Evolutionary conservation across 805 yeast genomes (phyloP), one percentile per base, ranked within the genome.

Genomic region (fission yeast (Schizosaccharomyces pombe)): DNA sequence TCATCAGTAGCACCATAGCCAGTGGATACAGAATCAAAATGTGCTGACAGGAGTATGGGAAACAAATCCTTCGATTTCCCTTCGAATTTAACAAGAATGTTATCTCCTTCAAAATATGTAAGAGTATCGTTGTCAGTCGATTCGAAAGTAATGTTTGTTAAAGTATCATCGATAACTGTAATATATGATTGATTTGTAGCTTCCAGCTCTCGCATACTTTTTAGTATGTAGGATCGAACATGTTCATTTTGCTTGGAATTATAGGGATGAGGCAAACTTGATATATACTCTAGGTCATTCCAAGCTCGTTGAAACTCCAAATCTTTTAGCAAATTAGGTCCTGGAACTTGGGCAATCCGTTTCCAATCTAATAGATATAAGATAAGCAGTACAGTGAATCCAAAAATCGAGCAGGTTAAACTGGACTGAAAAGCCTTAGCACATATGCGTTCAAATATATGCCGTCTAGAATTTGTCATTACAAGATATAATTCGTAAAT

Each of bases 1-100:
- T 85, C 95, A 64, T 87, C 96, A 1, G 95, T 87, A 1, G 91
- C 78, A 31, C 96, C 96, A 60, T 70, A 77, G 3, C 85, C 78
- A 2, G 93, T 77, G 22, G 95, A 93, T 5, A 86, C 95, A 5
- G 89, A 77, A 47, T 58, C 58, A 61, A 70, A 87, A 67, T 87
- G 96, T 4, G 95, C 86, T 60, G 91, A 80, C 2, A 87, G 63
- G 47, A 86, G 66, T 3, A 86, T 65, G 0, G 86, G 93, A 0
- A 82, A 80, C 53, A 82, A 66, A 0, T 67, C 60, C 0, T 73
- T 67, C 54, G 80, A 68, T 12, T 70, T 63, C 28, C 95, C 95
- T 61, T 77, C 72, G 39, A 87, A 66, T 62, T 82, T 78, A 5
- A 80, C 94, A 43, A 84, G 61, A n/a, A 87, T 68, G 62, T 87